phyloP scores from a whole-genome alignment of 768 basidiomycete genomes.

The Suillus sp. region DNA sequence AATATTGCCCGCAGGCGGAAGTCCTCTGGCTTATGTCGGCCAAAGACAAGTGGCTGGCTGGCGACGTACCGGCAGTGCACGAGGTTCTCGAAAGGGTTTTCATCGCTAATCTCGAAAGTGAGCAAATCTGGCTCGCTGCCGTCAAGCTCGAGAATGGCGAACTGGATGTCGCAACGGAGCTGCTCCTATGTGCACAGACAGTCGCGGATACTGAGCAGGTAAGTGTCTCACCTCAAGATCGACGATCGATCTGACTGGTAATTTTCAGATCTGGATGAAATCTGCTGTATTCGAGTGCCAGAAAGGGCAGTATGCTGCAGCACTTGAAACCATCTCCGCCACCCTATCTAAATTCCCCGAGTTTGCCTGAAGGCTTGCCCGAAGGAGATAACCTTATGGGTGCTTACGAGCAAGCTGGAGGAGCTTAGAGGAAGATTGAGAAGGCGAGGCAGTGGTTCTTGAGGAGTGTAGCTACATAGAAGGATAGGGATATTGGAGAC shows the following conservation, averaged over 20 bases:
- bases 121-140: conserved; percentile 97
- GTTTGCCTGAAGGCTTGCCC: conserved; percentile 87
- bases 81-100: conserved; percentile 88
- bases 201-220: conserved; percentile 93
- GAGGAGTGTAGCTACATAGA: conserved; percentile 64
- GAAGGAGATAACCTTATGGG: conserved; percentile 84
- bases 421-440: conserved; percentile 92
- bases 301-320: conserved; percentile 71
- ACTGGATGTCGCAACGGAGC: conserved; percentile 78
- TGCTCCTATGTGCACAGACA: conserved; percentile 84
- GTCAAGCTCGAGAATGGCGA: conserved; percentile 96
- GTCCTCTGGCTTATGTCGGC: conserved; percentile 98
- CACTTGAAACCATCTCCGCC: conserved; percentile 70
- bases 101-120: conserved; percentile 93
- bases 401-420: conserved; percentile 85
- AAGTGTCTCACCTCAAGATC: conserved; percentile 27
- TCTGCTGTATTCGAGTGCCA: conserved; percentile 94
- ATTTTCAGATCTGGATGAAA: conserved; percentile 95
- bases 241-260: neutral
- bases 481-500: conserved; percentile 72
- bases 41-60: conserved; percentile 93
- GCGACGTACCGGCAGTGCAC: conserved; percentile 87
- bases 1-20: conserved; percentile 93
- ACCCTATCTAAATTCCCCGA: conserved; percentile 85
- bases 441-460: conserved; percentile 95